phyloP scores from a whole-genome alignment of 2,329 filamentous ascomycete genomes.

The Phymatotrichopsis omnivora region DNA sequence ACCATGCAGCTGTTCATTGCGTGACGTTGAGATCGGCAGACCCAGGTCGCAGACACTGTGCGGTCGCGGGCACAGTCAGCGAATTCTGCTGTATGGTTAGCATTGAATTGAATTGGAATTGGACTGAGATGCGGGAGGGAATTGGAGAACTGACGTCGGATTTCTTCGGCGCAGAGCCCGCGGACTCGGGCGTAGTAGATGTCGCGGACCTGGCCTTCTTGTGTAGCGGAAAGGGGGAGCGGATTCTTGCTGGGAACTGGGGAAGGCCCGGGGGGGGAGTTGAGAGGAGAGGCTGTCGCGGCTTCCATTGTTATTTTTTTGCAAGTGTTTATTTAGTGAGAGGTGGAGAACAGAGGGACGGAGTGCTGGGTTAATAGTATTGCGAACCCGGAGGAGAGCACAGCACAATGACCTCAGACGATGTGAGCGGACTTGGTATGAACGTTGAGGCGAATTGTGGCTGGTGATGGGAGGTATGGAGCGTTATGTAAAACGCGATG shows the following conservation, averaged over 20 bases:
- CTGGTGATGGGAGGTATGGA: too few relatives aligned
- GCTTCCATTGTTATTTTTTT: too few relatives aligned
- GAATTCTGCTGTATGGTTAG: constrained; percentile 55
- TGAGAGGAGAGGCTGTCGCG: background rate
- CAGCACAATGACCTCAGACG: too few relatives aligned
- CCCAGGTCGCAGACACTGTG: constrained; percentile 79
- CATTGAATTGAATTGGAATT: background rate
- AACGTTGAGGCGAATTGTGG: too few relatives aligned
- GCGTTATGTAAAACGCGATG: too few relatives aligned
- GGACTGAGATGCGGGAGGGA: constrained; percentile 7
- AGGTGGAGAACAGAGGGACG: too few relatives aligned
- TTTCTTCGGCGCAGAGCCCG: constrained; percentile 62
- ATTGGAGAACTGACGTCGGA: constrained; percentile 34
- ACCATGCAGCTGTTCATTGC: constrained; percentile 95
- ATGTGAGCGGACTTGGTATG: too few relatives aligned
- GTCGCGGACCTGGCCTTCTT: constrained; percentile 72
- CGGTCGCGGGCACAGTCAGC: constrained; percentile 78
- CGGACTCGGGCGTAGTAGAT: constrained; percentile 73
- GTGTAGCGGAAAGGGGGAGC: constrained; percentile 67
- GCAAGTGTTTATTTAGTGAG: too few relatives aligned
- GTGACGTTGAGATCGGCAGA: constrained; percentile 67
- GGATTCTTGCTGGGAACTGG: constrained; percentile 57
- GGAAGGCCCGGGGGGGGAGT: background rate
- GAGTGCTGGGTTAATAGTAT: too few relatives aligned
- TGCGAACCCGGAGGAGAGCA: too few relatives aligned